These are phyloP conservation scores for Nymphaea thermarum DNA, from an alignment of 164 flowering plant species.

Conservation along the genomic window DNA sequence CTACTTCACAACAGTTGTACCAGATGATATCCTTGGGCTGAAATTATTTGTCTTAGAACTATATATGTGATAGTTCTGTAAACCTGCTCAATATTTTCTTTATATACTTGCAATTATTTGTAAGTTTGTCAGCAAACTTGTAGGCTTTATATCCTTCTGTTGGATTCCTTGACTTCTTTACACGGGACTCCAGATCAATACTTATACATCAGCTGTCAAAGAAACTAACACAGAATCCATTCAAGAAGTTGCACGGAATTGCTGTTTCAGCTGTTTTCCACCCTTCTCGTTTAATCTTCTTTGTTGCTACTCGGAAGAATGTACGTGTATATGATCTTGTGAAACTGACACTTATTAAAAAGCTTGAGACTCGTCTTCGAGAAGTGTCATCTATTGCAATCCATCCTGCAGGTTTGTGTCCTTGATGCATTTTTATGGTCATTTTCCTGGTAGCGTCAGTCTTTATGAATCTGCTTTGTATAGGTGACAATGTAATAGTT, in stretches of 20 bases:
- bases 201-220: constrained; percentile 83
- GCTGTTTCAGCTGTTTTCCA: constrained; percentile 80
- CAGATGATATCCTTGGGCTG: constrained; percentile 77
- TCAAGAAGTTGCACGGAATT: constrained; percentile 72
- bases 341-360: constrained; percentile 64
- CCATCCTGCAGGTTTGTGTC: constrained; percentile 71
- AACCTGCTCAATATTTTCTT: not conserved
- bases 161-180: constrained; percentile 39
- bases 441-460: not conserved
- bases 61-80: too few species aligned
- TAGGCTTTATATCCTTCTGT: not conserved
- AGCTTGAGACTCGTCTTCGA: constrained; percentile 77
- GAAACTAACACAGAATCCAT: constrained; percentile 55
- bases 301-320: constrained; percentile 69
- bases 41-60: not conserved
- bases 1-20: constrained; percentile 82
- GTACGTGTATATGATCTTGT: constrained; percentile 78
- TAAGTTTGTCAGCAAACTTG: not conserved
- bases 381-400: constrained; percentile 88
- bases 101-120: not conserved
- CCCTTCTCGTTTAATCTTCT: constrained; percentile 69
- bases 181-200: constrained; percentile 82
- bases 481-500: constrained; percentile 93
- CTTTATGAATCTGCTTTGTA: constrained; percentile 6
- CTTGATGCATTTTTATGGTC: constrained; percentile 1